A percentile compares a stretch with the other conserved stretches of the same genome.
phyloP scores from a whole-genome alignment of 1,139 yeast species.

The Taiozyma onychis region DNA sequence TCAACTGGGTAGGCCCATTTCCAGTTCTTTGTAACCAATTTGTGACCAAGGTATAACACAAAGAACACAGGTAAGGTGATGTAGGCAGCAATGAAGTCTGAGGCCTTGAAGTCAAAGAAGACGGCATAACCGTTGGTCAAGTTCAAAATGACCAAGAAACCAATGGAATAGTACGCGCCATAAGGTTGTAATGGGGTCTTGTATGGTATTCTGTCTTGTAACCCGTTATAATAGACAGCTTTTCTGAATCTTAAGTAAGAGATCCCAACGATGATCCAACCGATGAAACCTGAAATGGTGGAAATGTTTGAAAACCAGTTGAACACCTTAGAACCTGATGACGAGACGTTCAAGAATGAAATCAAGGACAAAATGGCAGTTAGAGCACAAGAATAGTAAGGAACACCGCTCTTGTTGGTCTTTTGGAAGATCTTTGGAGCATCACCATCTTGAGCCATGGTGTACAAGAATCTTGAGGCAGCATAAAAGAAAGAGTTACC shows the following conservation, averaged over 20 bases:
- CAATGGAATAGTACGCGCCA: conserved; percentile 50
- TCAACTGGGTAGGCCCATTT: conserved; percentile 30
- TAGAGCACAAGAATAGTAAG: conserved; percentile 37
- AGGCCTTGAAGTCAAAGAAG: conserved; percentile 57
- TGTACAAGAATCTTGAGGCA: conserved; percentile 30
- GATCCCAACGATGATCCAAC: conserved; percentile 52
- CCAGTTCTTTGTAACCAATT: conserved; percentile 46
- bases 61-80: conserved; percentile 63
- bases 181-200: conserved; percentile 49
- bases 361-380: conserved; percentile 27
- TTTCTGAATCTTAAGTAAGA: conserved; percentile 57
- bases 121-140: conserved; percentile 61
- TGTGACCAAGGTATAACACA: conserved; percentile 51
- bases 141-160: conserved; percentile 39
- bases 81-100: conserved; percentile 63
- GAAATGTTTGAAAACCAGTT: conserved; percentile 62
- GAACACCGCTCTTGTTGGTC: conserved; percentile 45
- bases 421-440: conserved; percentile 41
- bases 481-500: conserved; percentile 34
- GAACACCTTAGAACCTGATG: conserved; percentile 50
- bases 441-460: conserved; percentile 38
- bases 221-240: conserved; percentile 43
- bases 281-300: conserved; percentile 66
- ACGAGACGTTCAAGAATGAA: conserved; percentile 43
- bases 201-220: conserved; percentile 27